Conservation (phyloP, 164 flowering plant species). For the Chloranthus sessilifolius region DNA sequence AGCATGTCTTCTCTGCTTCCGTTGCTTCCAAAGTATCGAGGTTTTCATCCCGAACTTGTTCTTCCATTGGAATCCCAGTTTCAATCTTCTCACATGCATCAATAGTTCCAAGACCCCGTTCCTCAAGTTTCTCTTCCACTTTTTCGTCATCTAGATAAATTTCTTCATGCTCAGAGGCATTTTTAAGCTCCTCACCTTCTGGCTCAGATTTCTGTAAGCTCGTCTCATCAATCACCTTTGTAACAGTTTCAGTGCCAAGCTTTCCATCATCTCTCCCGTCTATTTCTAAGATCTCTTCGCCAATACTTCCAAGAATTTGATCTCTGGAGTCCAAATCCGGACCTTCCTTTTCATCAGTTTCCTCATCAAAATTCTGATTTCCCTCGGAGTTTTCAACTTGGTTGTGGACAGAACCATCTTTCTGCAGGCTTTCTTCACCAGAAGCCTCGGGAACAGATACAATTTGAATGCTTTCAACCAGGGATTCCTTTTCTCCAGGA, state of each 20-base stretch:
- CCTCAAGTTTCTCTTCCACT: no score
- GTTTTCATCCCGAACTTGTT: neutral
- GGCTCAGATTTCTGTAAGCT: slow-evolving; percentile 3
- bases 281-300: neutral
- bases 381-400: neutral
- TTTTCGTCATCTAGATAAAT: neutral
- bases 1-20: no score
- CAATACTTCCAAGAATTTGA: no score
- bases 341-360: no score
- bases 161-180: slow-evolving; percentile 1
- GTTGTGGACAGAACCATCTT: neutral
- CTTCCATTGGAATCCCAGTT: neutral
- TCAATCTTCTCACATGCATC: neutral
- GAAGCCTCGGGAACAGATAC: no score
- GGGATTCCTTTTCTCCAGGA: neutral
- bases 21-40: neutral
- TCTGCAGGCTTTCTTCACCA: neutral
- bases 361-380: no score
- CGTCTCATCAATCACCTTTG: neutral
- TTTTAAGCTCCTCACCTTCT: slow-evolving; percentile 2
- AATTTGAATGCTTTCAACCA: neutral
- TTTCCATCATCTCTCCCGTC: neutral
- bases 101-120: no score
- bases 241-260: neutral
- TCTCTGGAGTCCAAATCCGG: no score